Conservation (phyloP, 2,329 filamentous ascomycete species). For the Colletotrichum theobromicola region DNA sequence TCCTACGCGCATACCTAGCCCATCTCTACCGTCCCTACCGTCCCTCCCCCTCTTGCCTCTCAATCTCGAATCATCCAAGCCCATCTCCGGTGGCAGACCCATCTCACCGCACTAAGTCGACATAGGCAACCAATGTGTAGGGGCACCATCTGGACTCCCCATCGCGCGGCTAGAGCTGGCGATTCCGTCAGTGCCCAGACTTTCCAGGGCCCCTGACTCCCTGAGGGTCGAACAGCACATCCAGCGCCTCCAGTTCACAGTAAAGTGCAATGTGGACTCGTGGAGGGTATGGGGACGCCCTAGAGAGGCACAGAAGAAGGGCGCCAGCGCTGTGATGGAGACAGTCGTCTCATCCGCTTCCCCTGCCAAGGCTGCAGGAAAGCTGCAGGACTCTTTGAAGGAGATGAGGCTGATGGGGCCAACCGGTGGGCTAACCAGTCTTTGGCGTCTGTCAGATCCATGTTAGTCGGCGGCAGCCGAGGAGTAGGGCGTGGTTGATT, state of each 20-base stretch:
- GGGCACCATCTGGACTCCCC: not conserved
- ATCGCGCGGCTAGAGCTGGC: slow-evolving; percentile 21
- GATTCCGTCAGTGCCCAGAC: slow-evolving; percentile 7
- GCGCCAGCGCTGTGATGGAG: not conserved
- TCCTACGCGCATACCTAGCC: not conserved
- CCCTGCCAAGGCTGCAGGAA: slow-evolving; percentile 17
- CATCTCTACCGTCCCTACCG: not conserved
- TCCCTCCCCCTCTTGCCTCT: not conserved
- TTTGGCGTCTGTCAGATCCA: not conserved
- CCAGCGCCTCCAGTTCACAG: not conserved
- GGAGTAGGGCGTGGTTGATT: not conserved
- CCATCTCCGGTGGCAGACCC: slow-evolving; percentile 14
- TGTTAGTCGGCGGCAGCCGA: slow-evolving; percentile 19
- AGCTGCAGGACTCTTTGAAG: not conserved
- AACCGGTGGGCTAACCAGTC: not conserved
- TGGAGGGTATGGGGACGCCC: not conserved
- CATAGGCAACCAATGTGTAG: slow-evolving; percentile 2
- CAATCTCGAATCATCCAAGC: slow-evolving; percentile 12
- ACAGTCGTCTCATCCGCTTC: slow-evolving; percentile 11
- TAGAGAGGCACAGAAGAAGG: not conserved
- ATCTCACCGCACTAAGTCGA: slow-evolving; percentile 8
- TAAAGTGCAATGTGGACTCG: not conserved
- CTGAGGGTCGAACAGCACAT: not conserved
- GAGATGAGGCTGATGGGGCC: slow-evolving; percentile 16
- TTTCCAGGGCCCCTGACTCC: not conserved